These are phyloP conservation scores for Phytophthora cajani DNA, from an alignment of 352 stramenopile species.

Conservation along the genomic window DNA sequence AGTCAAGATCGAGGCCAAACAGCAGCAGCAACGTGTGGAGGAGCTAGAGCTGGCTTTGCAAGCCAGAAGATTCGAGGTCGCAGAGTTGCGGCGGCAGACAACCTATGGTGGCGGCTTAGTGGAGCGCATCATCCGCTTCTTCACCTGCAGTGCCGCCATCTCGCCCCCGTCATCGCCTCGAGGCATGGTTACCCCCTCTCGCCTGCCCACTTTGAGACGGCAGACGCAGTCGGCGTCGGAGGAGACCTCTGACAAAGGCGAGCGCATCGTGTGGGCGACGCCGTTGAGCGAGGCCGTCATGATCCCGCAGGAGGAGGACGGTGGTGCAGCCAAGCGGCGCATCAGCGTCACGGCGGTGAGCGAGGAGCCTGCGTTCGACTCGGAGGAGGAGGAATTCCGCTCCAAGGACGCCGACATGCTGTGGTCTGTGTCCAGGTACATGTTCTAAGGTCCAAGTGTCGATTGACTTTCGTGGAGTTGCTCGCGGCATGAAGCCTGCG, in stretches of 20 bases:
- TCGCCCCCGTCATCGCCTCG: conserved; percentile 53
- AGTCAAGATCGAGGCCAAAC: conserved; percentile 56
- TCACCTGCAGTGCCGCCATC: conserved; percentile 78
- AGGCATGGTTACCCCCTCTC: conserved; percentile 37
- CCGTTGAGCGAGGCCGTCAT: conserved; percentile 41
- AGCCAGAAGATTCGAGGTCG: conserved; percentile 52
- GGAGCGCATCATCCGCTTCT: conserved; percentile 85
- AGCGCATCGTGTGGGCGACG: conserved; percentile 43
- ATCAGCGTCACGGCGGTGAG: conserved; percentile 39
- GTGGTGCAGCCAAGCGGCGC: conserved; percentile 29
- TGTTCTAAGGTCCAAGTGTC: conserved; percentile 46
- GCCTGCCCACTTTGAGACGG: conserved; percentile 33
- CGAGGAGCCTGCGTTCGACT: conserved; percentile 41
- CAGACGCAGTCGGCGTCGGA: conserved; percentile 40
- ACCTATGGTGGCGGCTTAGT: conserved; percentile 40
- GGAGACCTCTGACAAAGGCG: conserved; percentile 39
- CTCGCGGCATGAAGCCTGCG: conserved; percentile 23
- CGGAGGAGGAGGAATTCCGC: conserved; percentile 62
- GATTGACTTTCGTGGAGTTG: conserved; percentile 17
- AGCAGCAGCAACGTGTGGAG: conserved; percentile 66
- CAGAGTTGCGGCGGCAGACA: conserved; percentile 53
- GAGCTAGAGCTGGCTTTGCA: conserved; percentile 68
- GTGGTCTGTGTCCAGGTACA: conserved; percentile 61
- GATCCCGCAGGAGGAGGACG: conserved; percentile 42
- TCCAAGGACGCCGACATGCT: conserved; percentile 64